A percentile compares a stretch with the other conserved stretches of the same genome.
phyloP scores from a whole-genome alignment of 1,139 yeast genomes.

The Candida glucosophila region DNA sequence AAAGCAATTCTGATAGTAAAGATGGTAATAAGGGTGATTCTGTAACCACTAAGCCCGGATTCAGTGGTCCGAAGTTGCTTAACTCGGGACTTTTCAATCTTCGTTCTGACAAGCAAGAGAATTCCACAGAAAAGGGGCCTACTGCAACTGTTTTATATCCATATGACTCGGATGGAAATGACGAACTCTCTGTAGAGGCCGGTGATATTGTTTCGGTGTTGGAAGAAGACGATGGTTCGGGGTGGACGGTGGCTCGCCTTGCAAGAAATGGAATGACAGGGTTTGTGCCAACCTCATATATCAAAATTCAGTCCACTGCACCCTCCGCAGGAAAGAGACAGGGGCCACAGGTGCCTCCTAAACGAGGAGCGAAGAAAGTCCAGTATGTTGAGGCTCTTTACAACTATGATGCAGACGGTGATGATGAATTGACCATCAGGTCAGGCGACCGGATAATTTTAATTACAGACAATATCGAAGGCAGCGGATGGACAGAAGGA shows the following conservation, averaged over 20 bases:
- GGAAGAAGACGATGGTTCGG: constrained; percentile 79
- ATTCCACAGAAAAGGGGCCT: no score
- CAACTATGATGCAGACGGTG: constrained; percentile 75
- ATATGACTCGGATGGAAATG: constrained; percentile 65
- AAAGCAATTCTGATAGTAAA: constrained; percentile 7
- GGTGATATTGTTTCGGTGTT: constrained; percentile 58
- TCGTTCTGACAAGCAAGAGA: constrained; percentile 10
- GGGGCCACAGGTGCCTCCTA: constrained; percentile 81
- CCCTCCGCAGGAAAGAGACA: constrained; percentile 31
- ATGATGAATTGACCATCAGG: constrained; percentile 63
- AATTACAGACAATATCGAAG: constrained; percentile 61
- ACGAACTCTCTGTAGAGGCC: constrained; percentile 55
- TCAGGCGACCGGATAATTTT: constrained; percentile 74
- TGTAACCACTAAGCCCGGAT: constrained; percentile 13
- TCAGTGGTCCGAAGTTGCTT: constrained; percentile 15
- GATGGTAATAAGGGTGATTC: constrained; percentile 9
- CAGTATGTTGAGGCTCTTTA: constrained; percentile 67
- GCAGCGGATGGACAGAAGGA: constrained; percentile 97
- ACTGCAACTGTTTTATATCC: constrained; percentile 51
- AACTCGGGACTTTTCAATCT: constrained; percentile 29
- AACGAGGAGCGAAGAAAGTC: constrained; percentile 61
- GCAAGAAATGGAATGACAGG: constrained; percentile 46
- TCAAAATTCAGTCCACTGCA: constrained; percentile 32
- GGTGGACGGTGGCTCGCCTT: constrained; percentile 75
- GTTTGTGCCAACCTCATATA: constrained; percentile 78